These are phyloP conservation scores for Apiospora malaysiana DNA, from an alignment of 2,329 filamentous ascomycete genomes.

Conservation along the genomic window DNA sequence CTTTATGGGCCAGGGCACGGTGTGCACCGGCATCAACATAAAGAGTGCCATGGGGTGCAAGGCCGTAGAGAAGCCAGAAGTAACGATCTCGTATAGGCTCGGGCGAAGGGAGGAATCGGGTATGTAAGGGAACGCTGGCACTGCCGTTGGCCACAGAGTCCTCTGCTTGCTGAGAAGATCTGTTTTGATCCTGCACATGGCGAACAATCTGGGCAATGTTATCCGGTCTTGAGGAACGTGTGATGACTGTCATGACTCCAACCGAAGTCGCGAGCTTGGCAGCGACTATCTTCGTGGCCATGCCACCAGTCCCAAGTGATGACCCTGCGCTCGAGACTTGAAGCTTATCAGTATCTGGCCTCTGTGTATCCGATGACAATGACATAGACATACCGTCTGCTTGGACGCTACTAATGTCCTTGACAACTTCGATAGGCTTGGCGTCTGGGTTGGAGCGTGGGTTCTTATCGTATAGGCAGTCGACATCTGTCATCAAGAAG, in stretches of 20 bases:
- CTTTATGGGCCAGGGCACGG: conserved; percentile 79
- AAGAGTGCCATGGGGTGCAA: conserved; percentile 86
- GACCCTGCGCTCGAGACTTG: conserved; percentile 88
- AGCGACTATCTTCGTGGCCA: conserved; percentile 97
- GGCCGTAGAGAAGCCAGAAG: conserved; percentile 95
- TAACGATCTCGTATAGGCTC: conserved; percentile 90
- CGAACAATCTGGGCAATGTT: conserved; percentile 88
- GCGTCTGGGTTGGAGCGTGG: conserved; percentile 85
- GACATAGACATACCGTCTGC: conserved; percentile 72
- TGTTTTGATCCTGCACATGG: conserved; percentile 72
- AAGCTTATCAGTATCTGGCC: background rate
- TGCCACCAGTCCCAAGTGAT: conserved; percentile 88
- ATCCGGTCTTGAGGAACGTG: conserved; percentile 88
- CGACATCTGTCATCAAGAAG: conserved; percentile 98
- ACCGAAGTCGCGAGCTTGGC: conserved; percentile 91
- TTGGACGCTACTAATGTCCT: conserved; percentile 81
- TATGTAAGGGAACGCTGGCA: conserved; percentile 74
- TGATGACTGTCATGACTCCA: conserved; percentile 95
- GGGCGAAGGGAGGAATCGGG: conserved; percentile 84
- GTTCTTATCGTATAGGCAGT: conserved; percentile 97
- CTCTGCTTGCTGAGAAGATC: conserved; percentile 35
- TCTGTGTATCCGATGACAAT: background rate
- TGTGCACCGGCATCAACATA: conserved; percentile 94
- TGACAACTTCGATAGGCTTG: conserved; percentile 87
- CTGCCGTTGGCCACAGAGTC: conserved; percentile 47